Conservation (phyloP, 495 filamentous ascomycete species). For the Hypoxylon fragiforme region DNA sequence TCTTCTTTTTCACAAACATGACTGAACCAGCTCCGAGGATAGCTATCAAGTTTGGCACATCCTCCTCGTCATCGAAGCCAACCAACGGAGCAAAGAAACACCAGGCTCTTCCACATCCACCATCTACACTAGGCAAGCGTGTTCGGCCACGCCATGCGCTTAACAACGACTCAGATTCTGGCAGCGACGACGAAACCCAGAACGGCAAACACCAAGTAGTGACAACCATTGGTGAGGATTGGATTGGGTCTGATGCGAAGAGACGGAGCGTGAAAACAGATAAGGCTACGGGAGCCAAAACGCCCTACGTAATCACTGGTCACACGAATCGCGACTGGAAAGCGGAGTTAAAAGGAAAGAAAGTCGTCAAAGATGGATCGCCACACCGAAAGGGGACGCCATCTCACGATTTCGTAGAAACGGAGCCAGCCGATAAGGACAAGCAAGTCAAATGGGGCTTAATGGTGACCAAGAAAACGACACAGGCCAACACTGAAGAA, state of each 20-base stretch:
- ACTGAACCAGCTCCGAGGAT: constrained; percentile 37
- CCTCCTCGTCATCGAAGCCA: constrained; percentile 29
- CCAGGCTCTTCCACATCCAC: constrained; percentile 36
- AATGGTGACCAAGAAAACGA: constrained; percentile 43
- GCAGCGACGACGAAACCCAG: constrained; percentile 35
- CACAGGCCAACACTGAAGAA: constrained; percentile 11
- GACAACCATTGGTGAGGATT: constrained; percentile 43
- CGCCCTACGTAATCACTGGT: constrained; percentile 64
- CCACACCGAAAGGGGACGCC: constrained; percentile 56
- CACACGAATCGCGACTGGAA: constrained; percentile 75
- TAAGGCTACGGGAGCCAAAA: constrained; percentile 38
- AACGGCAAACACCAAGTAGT: constrained; percentile 40
- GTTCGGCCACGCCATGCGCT: constrained; percentile 39
- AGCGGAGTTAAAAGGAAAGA: constrained; percentile 59
- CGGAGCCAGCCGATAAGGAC: constrained; percentile 45
- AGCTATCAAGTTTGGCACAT: constrained; percentile 43
- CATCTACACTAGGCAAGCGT: constrained; percentile 42
- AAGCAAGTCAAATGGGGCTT: constrained; percentile 50
- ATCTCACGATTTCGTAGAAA: constrained; percentile 34
- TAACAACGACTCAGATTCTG: constrained; percentile 40
- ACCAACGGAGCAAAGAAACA: constrained; percentile 35
- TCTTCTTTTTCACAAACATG: constrained; percentile 32
- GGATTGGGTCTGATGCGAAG: constrained; percentile 28
- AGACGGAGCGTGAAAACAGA: constrained; percentile 7
- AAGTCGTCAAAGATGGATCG: constrained; percentile 50